phyloP scores from a whole-genome alignment of 2,329 filamentous ascomycete species.

The Sclerotinia trifoliorum region DNA sequence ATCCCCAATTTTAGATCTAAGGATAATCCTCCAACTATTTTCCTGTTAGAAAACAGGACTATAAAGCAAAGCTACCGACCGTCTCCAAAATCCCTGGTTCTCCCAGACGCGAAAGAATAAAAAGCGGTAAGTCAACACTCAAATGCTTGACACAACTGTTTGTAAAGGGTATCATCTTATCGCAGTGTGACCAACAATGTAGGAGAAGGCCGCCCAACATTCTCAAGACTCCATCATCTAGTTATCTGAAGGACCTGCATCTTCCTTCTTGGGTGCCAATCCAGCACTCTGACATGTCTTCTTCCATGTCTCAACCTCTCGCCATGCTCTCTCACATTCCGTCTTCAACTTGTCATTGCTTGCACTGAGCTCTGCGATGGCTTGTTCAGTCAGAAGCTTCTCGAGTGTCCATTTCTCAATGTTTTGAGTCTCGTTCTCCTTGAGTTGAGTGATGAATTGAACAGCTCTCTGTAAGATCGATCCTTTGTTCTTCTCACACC shows the following conservation, averaged over 20 bases:
- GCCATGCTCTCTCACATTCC: conserved; percentile 74
- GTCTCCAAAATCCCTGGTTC: conserved; percentile 17
- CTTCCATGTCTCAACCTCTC: conserved; percentile 78
- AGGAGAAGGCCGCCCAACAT: conserved; percentile 33
- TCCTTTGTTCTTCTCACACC: conserved; percentile 98
- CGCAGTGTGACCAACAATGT: conserved; percentile 31
- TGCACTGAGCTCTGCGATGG: conserved; percentile 80
- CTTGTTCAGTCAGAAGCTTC: conserved; percentile 86
- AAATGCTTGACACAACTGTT: conserved; percentile 33
- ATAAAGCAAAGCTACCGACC: conserved; percentile 21
- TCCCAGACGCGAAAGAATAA: conserved; percentile 20
- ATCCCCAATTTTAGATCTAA: background rate
- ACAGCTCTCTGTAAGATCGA: conserved; percentile 92
- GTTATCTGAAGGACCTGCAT: conserved; percentile 36
- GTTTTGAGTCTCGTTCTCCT: conserved; percentile 90
- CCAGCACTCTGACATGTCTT: conserved; percentile 62
- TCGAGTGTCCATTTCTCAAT: conserved; percentile 92
- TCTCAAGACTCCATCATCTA: conserved; percentile 34
- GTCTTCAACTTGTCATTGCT: conserved; percentile 85
- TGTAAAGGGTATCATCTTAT: conserved; percentile 38
- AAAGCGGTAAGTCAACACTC: conserved; percentile 35
- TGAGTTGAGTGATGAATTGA: conserved; percentile 89
- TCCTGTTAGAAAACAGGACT: conserved; percentile 1
- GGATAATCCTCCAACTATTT: conserved; percentile 6
- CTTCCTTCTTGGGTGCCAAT: conserved; percentile 49